Conservation (phyloP, 768 basidiomycete species). For the Leccinum ochraceum region DNA sequence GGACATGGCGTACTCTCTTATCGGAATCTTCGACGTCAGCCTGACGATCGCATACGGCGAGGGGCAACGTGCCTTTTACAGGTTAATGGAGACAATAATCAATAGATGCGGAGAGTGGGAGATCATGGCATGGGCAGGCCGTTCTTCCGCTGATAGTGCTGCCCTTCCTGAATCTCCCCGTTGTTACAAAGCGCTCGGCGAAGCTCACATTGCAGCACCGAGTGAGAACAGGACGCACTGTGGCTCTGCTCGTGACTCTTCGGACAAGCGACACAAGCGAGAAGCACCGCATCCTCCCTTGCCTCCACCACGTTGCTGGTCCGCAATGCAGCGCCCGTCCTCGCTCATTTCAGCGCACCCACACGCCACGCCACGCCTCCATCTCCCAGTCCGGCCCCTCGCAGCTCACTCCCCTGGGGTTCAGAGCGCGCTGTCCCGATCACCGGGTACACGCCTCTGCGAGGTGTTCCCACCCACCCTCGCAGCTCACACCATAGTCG, state of each 20-base stretch:
- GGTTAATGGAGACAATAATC: constrained; percentile 33
- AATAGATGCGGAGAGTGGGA: constrained; percentile 33
- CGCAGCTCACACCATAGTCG: neutral
- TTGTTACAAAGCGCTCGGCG: constrained; percentile 28
- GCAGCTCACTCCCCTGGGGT: neutral
- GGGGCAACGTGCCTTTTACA: constrained; percentile 32
- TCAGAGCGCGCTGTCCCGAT: neutral
- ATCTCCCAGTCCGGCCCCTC: neutral
- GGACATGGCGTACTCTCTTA: constrained; percentile 35
- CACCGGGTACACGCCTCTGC: neutral
- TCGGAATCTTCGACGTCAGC: constrained; percentile 37
- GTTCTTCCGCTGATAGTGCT: constrained; percentile 26
- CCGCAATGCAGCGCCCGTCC: neutral
- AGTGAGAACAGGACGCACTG: neutral
- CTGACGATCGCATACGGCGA: constrained; percentile 38
- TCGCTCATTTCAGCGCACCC: neutral
- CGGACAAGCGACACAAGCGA: neutral
- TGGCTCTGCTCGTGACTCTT: neutral
- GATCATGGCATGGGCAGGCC: constrained; percentile 34
- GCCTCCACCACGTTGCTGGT: neutral
- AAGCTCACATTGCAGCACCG: neutral
- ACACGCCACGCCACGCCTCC: neutral
- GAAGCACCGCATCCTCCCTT: neutral
- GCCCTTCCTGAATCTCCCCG: constrained; percentile 35
- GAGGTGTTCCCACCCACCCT: neutral